These are phyloP conservation scores for Sugiyamaella floridensis DNA, from an alignment of 805 yeast species.

Conservation along the genomic window DNA sequence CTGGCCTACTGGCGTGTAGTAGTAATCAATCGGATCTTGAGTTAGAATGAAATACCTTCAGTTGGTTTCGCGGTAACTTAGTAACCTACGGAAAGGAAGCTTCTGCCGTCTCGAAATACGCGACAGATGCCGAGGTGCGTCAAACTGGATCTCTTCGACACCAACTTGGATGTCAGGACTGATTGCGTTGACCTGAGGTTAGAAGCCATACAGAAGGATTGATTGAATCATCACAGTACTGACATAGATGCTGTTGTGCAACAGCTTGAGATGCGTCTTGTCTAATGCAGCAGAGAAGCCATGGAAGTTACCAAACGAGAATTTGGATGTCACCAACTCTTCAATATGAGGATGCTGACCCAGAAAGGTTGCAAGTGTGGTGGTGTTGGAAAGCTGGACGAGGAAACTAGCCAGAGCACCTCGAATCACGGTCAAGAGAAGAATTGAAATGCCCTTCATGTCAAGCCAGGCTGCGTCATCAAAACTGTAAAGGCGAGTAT, in stretches of 20 bases:
- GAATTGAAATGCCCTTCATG: background rate
- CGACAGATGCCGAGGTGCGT: slow-evolving; percentile 47
- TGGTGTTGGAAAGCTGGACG: slow-evolving; percentile 23
- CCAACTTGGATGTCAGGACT: slow-evolving; percentile 58
- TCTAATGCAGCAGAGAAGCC: slow-evolving; percentile 61
- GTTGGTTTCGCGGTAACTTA: slow-evolving; percentile 8
- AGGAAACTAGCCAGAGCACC: slow-evolving; percentile 11
- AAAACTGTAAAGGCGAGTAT: background rate
- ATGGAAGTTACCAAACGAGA: slow-evolving; percentile 62
- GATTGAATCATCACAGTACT: slow-evolving; percentile 1
- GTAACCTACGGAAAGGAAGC: slow-evolving; percentile 15
- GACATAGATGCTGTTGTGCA: slow-evolving; percentile 22
- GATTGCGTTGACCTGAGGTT: slow-evolving; percentile 47
- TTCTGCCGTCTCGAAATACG: slow-evolving; percentile 26
- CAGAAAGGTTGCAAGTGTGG: slow-evolving; percentile 20
- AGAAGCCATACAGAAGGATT: too few species aligned
- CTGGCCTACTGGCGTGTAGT: slow-evolving; percentile 38
- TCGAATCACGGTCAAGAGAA: background rate
- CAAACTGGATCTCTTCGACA: slow-evolving; percentile 43
- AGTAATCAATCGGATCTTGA: slow-evolving; percentile 37
- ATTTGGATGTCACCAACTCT: slow-evolving; percentile 41
- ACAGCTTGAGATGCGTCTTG: slow-evolving; percentile 40
- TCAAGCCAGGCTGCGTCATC: background rate
- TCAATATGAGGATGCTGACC: slow-evolving; percentile 39
- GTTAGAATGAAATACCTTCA: too few species aligned